phyloP scores from a whole-genome alignment of 805 yeast species.

The Suhomyces emberorum region DNA sequence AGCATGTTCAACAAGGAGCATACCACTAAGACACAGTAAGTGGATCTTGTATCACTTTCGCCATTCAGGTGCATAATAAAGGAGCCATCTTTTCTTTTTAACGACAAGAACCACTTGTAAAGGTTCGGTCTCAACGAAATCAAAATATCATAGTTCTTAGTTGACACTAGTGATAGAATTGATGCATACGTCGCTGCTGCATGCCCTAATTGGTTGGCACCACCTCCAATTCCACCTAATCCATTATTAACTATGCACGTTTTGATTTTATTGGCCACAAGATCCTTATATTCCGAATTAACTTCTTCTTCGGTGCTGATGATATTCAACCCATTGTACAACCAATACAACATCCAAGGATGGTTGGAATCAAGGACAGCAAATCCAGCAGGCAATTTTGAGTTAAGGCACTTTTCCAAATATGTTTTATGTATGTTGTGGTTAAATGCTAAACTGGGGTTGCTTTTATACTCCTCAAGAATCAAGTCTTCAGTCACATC shows the following conservation, averaged over 20 bases:
- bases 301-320: slow-evolving; percentile 31
- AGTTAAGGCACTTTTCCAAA: slow-evolving; percentile 36
- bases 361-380: slow-evolving; percentile 78
- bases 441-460: slow-evolving; percentile 6
- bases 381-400: slow-evolving; percentile 50
- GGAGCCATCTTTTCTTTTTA: slow-evolving; percentile 72
- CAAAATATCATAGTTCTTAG: slow-evolving; percentile 38
- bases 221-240: slow-evolving; percentile 76
- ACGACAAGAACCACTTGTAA: slow-evolving; percentile 59
- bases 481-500: slow-evolving; percentile 8
- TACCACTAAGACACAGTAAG: slow-evolving; percentile 78
- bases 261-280: slow-evolving; percentile 22
- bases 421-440: slow-evolving; percentile 43
- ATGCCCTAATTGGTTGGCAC: slow-evolving; percentile 77
- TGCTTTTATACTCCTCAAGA: slow-evolving; percentile 6
- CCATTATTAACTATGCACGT: slow-evolving; percentile 30
- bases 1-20: slow-evolving; percentile 63
- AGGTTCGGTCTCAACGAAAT: slow-evolving; percentile 35
- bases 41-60: slow-evolving; percentile 81
- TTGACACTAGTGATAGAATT: slow-evolving; percentile 54
- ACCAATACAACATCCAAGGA: slow-evolving; percentile 90
- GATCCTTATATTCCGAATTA: neutral
- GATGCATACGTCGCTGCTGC: slow-evolving; percentile 83
- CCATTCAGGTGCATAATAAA: slow-evolving; percentile 75
- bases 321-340: slow-evolving; percentile 44